Base-by-base conservation (phyloP, 768 basidiomycete species). In the Suillus sp. region DNA sequence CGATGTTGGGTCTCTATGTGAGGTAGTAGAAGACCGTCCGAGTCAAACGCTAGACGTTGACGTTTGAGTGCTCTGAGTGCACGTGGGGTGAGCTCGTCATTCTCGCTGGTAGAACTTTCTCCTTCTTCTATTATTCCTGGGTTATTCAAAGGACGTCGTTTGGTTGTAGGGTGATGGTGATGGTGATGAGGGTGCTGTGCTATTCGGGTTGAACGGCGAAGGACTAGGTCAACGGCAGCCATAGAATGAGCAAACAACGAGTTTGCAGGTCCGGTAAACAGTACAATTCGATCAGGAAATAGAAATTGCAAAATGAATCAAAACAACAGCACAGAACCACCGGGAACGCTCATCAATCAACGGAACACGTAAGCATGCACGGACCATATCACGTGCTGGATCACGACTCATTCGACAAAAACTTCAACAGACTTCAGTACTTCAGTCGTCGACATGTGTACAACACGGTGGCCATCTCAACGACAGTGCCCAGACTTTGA, bases 61-160 rank as follows among this genome's bases (percentile, higher is more conserved):
- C 74, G 74, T 34, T 75, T 75, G 69, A 75, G 73, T 0, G 74
- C 74, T 48, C 74, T 75, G 48, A 75, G 75, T 2, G 74, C 74
- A 60, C 74, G 73, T 43, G 74, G 74, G 0, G 74, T 75, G 63
- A 75, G 74, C 40, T 76, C 73, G 68, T 72, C 71, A 63, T 7
- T 27, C 55, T 20, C 37, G 37, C 25, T 56, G 30, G 50, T 53
- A 32, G 18, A 32, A 32, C 16, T 25, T 37, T 34, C 20, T n/a
- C 3, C 18, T 32, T 51, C 50, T 51, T 53, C 51, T 32, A 53
- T 6, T 50, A 50, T 34, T 34, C 37, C 55, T 11, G 55, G 10
- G 11, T 32, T 18, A 22, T 50, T 50, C 16, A 18, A 13, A 30
- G 57, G 59, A 22, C 30, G 59, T 27, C 53, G 59, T 59, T 27